Evolutionary conservation across 2,329 filamentous ascomycete genomes (phyloP), one percentile per base, ranked within the genome.

Genomic region (Fusarium subglutinans): DNA sequence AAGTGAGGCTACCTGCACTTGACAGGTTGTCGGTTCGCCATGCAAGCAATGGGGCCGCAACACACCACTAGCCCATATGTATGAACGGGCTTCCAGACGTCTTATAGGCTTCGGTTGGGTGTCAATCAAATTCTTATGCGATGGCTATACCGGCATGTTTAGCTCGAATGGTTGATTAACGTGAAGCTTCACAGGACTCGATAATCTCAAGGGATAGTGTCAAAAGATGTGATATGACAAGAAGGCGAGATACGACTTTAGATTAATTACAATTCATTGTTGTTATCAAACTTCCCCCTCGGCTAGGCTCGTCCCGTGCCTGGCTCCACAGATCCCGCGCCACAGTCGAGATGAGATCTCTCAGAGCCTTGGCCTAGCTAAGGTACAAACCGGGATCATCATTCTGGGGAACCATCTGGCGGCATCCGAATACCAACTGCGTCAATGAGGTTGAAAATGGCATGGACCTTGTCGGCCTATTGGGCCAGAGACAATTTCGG

Each of bases 1-100:
- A 57, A 77, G 72, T 78, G 76, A 78, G 76, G 76, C 76, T 76
- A 74, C 65, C 68, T 62, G 43, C 54, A 63, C 63, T 70, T 72
- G 76, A 77, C 76, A 78, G 76, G 76, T 72, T 77, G 66, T 72
- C 76, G 74, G 67, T 69, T 76, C 69, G 76, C 75, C 76, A 78
- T 77, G 75, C 75, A 78, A 78, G 76, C 73, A 76, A 78, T 72
- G 73, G 65, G 69, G 63, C 73, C 74, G 69, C 73, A 75, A 75
- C 66, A 60, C 69, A 64, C 66, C 66, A 66, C 62, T 57, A 64
- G 58, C 75, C 50, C 40, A 11, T 66, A 68, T 51, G 65, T 68
- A 63, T 50, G 62, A 72, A 74, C 68, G 48, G 63, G 55, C 68
- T 75, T 73, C 66, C 70, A 70, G 62, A 65, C 51, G 50, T 41